Base-by-base conservation (phyloP, 768 basidiomycete species). In the Lactifluus hygrophoroides region DNA sequence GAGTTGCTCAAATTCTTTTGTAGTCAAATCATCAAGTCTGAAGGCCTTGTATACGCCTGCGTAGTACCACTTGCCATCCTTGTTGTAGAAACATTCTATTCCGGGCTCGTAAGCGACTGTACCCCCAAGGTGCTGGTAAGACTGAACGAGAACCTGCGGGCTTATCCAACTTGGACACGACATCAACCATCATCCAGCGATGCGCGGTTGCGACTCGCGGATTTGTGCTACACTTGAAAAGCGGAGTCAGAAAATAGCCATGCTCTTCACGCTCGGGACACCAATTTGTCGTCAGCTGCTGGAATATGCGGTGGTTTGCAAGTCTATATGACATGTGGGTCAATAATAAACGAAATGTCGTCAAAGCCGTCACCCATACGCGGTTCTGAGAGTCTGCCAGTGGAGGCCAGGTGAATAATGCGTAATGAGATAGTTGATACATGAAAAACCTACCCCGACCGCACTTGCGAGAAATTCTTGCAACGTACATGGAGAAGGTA, bases 241-340 rank as follows among this genome's bases (percentile, higher is more conserved):
- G 67, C 0, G 88, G 87, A 1, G 81, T 76, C 53, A 90, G 80
- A 68, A 84, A 82, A 66, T 86, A 90, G 3, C 88, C 88, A 56
- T 90, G 87, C 62, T 90, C 88, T 73, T 91, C 88, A 51, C 84
- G 82, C 46, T 88, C 86, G 2, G 86, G 80, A 65, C 88, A 90
- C 88, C 88, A 91, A 35, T 76, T 75, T 2, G 88, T 88, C 17
- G 84, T 89, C 6, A 73, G 68, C 56, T 83, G 80, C 54, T 85
- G 81, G 38, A 91, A 74, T 42, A 87, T 76, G 45, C 83, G 81
- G 67, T 88, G 85, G 60, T 83, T 83, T 7, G 77, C 71, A 7
- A 90, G 75, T 40, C 88, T 90, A 30, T 10, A 48, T 19, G 10
- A 7, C 13, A n/a, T 5, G 37, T 19, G 19, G 46, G 46, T 46